Evolutionary conservation across 441 rosid genomes (phyloP).

Genomic region (Viola pubescens): DNA sequence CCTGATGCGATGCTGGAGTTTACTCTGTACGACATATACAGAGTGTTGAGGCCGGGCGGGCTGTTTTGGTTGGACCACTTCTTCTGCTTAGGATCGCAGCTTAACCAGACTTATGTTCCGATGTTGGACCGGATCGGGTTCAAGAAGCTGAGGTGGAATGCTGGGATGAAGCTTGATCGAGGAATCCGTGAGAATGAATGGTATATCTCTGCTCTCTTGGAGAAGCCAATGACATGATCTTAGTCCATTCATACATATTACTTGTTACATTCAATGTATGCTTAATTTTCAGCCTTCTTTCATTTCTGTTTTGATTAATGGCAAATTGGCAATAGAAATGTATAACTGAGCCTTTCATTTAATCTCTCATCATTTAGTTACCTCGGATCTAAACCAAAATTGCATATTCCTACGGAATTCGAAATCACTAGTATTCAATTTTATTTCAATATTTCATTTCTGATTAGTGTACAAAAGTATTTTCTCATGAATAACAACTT

Average conservation of each 20-base stretch:
- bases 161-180: constrained; percentile 33
- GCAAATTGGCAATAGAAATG: too few species aligned
- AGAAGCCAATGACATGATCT: constrained; percentile 38
- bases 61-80: constrained; percentile 50
- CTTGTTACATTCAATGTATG: background rate
- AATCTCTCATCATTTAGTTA: too few species aligned
- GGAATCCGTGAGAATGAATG: constrained; percentile 30
- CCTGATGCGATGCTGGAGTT: constrained; percentile 42
- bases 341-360: too few species aligned
- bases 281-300: background rate
- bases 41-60: constrained; percentile 51
- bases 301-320: too few species aligned
- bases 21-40: constrained; percentile 35
- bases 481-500: too few species aligned
- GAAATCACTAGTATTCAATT: too few species aligned
- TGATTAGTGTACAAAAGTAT: too few species aligned
- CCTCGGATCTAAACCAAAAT: too few species aligned
- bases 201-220: constrained; percentile 46
- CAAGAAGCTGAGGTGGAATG: constrained; percentile 38
- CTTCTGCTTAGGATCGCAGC: constrained; percentile 43
- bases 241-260: background rate
- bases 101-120: constrained; percentile 36
- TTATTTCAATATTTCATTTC: too few species aligned
- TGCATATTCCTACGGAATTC: too few species aligned
- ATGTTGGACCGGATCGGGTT: constrained; percentile 39